phyloP scores from a whole-genome alignment of 1,284 basidiomycete species.

The Ceratobasidium sp. region DNA sequence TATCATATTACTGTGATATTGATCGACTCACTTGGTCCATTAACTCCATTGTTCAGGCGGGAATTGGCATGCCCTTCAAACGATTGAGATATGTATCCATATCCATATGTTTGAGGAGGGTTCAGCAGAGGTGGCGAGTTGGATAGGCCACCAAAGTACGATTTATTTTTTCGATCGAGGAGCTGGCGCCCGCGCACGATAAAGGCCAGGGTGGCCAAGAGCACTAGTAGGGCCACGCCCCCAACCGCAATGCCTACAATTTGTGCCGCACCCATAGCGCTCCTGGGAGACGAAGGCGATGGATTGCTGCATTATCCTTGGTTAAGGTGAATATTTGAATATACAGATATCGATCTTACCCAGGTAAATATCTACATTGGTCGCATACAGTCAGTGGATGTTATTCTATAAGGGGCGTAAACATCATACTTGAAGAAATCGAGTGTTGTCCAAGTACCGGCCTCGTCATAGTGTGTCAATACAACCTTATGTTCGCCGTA shows the following conservation, averaged over 20 bases:
- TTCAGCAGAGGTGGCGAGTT: neutral
- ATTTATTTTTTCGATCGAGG: neutral
- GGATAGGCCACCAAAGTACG: neutral
- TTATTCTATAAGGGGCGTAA: neutral
- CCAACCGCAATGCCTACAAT: neutral
- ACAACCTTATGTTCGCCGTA: slow-evolving; percentile 3
- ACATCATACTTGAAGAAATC: slow-evolving; percentile 9
- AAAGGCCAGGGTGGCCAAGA: too few relatives aligned
- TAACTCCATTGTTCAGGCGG: neutral
- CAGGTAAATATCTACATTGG: neutral
- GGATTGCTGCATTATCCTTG: neutral
- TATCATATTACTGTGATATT: neutral
- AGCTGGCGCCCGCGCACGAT: neutral
- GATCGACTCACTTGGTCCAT: neutral
- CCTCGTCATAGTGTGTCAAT: neutral
- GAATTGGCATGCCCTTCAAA: neutral
- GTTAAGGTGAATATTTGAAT: too few relatives aligned
- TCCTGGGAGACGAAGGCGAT: neutral
- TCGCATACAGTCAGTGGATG: neutral
- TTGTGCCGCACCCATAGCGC: neutral
- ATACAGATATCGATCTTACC: neutral
- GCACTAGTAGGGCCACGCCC: neutral
- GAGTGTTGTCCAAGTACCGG: neutral
- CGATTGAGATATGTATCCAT: neutral
- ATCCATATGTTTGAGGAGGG: neutral